Conservation (phyloP, 257 asterid species). For the Ocimum tenuiflorum region DNA sequence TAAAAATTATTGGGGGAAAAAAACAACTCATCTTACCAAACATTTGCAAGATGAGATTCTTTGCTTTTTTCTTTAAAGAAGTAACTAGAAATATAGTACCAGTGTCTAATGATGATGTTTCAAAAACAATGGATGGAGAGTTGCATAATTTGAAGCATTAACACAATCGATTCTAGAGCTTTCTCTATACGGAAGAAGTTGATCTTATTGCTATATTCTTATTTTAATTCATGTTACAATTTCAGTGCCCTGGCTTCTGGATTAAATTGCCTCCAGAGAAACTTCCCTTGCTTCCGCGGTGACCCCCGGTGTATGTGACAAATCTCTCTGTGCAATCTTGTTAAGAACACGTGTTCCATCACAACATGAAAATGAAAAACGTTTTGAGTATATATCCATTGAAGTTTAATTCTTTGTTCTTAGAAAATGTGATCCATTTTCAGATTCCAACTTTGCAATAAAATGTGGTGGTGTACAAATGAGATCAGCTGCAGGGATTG, state of each 20-base stretch:
- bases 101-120: background rate
- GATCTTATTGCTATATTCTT: background rate
- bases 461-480: conserved; percentile 64
- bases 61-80: background rate
- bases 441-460: conserved; percentile 64
- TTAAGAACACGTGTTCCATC: background rate
- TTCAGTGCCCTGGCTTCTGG: conserved; percentile 49
- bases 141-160: background rate
- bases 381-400: background rate
- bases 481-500: conserved; percentile 28
- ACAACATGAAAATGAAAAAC: background rate
- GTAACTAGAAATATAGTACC: background rate
- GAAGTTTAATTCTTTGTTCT: background rate
- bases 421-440: background rate
- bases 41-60: background rate
- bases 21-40: background rate
- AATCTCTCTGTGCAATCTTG: background rate
- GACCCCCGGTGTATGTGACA: conserved; percentile 45
- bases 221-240: background rate
- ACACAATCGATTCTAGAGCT: background rate
- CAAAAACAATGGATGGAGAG: background rate
- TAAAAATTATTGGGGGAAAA: background rate
- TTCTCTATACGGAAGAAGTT: background rate
- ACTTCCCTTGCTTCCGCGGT: conserved; percentile 60
- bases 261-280: conserved; percentile 59